Evolutionary conservation across 2,329 filamentous ascomycete species (phyloP).

Genomic region (Arthrinium phaeospermum): DNA sequence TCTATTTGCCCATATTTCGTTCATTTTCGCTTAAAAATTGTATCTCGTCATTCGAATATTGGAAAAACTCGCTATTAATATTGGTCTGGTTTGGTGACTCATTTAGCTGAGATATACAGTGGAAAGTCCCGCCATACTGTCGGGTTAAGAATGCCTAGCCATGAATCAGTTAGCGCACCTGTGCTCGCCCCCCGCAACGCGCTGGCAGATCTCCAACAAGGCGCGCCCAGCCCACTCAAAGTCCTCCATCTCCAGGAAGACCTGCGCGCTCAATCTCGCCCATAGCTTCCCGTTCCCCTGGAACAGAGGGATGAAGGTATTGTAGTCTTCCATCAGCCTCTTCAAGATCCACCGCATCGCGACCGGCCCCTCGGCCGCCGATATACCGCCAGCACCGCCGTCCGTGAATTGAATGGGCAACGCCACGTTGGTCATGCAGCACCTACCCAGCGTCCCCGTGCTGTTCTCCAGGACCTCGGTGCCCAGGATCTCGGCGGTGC

Average conservation of each 20-base stretch:
- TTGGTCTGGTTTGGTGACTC: neutral
- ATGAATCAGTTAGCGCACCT: neutral
- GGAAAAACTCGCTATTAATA: neutral
- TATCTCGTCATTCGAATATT: neutral
- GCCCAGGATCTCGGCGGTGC: conserved; percentile 66
- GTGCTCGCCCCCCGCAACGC: conserved; percentile 44
- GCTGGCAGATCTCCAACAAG: conserved; percentile 56
- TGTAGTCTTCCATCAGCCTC: conserved; percentile 59
- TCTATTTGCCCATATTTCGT: neutral
- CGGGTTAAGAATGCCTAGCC: neutral
- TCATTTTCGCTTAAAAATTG: neutral
- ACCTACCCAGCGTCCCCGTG: conserved; percentile 65
- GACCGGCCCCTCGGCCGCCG: conserved; percentile 31
- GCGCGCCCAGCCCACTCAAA: conserved; percentile 72
- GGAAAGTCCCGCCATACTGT: neutral
- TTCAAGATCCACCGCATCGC: conserved; percentile 38
- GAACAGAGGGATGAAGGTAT: conserved; percentile 74
- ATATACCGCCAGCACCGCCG: neutral
- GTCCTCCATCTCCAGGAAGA: conserved; percentile 81
- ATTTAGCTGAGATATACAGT: neutral
- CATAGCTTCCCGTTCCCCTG: conserved; percentile 68
- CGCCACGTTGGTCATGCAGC: conserved; percentile 74
- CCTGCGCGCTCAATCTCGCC: conserved; percentile 78
- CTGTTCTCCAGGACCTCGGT: conserved; percentile 76
- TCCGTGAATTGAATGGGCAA: conserved; percentile 63